Base-by-base conservation (phyloP, 331 rosid species). In the Prunus yedoensis region DNA sequence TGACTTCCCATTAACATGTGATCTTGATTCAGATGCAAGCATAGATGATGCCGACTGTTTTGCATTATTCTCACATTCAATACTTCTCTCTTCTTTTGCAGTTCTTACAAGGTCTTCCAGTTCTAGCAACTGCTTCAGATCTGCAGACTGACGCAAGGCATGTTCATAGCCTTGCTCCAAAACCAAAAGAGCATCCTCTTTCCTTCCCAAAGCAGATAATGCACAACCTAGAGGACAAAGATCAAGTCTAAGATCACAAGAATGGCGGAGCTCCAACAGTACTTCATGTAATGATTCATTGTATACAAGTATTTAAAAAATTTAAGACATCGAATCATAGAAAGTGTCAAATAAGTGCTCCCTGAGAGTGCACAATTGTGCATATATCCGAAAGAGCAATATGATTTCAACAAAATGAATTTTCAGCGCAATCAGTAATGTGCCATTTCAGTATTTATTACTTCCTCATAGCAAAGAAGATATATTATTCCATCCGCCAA, bases 121-220 rank as follows among this genome's bases (percentile, higher is more conserved):
- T 80, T 91, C 99, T 25, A 94, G 79, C 86, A 94, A 83, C 80
- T 90, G 97, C 83, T 89, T 90, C 84, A 94, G 79, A 82, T 94
- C 99, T n/a, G 97, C 77, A 82, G 91, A 86, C 78, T 89, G 93
- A 83, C 70, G 64, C 66, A 89, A 75, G 50, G 91, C 96, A 21
- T 80, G 87, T 74, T 89, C 95, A 78, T 87, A 88, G 53, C 99
- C 99, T 87, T 81, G 87, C 86, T 92, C 92, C 99, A 93, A 94
- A 20, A 86, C 89, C 72, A 85, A 71, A 49, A 91, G 57, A 57
- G 99, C 95, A 75, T 91, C 99, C 41, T 81, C 85, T 83, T 84
- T 89, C 90, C 91, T 87, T 80, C 97, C 96, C 87, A 94, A 56
- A 1, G 96, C 82, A 73, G 88, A 85, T 83, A 89, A 80, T 8